Base-by-base conservation (phyloP, 1,139 yeast genomes). In the Debaryomyces nepalensis region DNA sequence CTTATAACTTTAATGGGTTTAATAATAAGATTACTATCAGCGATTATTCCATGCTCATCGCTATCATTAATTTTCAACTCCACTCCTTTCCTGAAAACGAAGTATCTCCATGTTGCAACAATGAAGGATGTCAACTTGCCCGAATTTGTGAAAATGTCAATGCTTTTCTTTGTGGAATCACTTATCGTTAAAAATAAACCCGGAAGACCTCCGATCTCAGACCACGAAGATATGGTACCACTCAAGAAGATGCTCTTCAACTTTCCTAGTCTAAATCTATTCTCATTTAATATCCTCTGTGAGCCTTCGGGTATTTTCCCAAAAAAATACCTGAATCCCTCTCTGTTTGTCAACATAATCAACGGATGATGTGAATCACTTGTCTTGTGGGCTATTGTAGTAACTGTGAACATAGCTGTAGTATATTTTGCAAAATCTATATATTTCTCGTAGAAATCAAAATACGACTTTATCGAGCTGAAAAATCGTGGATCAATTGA, bases 281-380 rank as follows among this genome's bases (percentile, higher is more conserved):
- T 70, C 45, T 82, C 85, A 45, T 77, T 77, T 39, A 84, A 61
- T 7, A 77, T 67, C 51, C 99, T 70, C 59, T 93, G 99, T 0
- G 90, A 67, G 1, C 98, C 98, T 58, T 90, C 97, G 4, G 95
- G 81, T 3, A 88, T 64, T 43, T 84, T 81, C 2, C 99, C 99
- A 58, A 93, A 77, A 35, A 90, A 64, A 54, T 83, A 87, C 45
- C 83, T 70, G 39, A 75, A 74, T 8, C 93, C 84, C 18, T 74
- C 73, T 38, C 70, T 54, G 42, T 67, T 67, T 19, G 73, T 64
- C 24, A 87, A 59, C 60, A 81, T 63, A 10, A 87, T 53, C 15
- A 84, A 63, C 0, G 95, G 91, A 43, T 79, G 81, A 26, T 66
- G 63, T 2, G 82, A 72, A 48, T 85, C 91, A 40, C 74, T 65